Conservation (phyloP, 164 flowering plant genomes). For the Nelumbo lutea region DNA sequence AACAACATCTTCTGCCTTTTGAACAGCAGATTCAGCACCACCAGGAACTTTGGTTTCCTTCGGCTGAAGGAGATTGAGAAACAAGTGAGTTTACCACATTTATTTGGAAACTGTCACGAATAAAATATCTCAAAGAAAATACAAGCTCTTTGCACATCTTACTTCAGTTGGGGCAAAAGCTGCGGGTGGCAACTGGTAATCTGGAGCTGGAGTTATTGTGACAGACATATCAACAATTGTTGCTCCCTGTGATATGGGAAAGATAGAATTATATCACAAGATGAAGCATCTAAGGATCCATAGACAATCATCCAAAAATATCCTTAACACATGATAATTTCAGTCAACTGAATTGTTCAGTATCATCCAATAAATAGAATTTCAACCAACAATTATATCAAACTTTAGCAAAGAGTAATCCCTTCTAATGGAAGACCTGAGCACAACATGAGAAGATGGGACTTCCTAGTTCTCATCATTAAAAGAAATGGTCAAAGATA, state of each 20-base stretch:
- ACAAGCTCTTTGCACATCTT: slow-evolving; percentile 11
- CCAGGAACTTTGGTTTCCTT: slow-evolving; percentile 30
- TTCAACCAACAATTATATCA: no score
- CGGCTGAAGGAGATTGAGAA: slow-evolving; percentile 21
- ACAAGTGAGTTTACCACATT: slow-evolving; percentile 2
- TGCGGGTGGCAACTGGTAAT: slow-evolving; percentile 61
- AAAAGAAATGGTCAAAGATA: no score
- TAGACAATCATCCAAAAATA: no score
- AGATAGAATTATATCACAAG: neutral
- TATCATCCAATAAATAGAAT: no score
- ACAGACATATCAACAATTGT: slow-evolving; percentile 85
- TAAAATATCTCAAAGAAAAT: neutral
- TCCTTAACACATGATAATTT: no score
- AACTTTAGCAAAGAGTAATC: neutral
- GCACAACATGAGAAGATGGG: no score
- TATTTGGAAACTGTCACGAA: neutral
- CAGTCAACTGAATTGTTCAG: no score
- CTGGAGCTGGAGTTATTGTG: slow-evolving; percentile 55
- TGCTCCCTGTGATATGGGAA: slow-evolving; percentile 61
- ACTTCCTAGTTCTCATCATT: no score
- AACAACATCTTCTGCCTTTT: slow-evolving; percentile 93
- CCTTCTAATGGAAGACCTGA: neutral
- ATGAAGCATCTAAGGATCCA: no score
- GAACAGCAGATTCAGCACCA: slow-evolving; percentile 63
- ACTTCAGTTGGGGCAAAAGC: slow-evolving; percentile 43